Conservation (phyloP, 805 yeast species). For the Peterozyma xylosa region DNA sequence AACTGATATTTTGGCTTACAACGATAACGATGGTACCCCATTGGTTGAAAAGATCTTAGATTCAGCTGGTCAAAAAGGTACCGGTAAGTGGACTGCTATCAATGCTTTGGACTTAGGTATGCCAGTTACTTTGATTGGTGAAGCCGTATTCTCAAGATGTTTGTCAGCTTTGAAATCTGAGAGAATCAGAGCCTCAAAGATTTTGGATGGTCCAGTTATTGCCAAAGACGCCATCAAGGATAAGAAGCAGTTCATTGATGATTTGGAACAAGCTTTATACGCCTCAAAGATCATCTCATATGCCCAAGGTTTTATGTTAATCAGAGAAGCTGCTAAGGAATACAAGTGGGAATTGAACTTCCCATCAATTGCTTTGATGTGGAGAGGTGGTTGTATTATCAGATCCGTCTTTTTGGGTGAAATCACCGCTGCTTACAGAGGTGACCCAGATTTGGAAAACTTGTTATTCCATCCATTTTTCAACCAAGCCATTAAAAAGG, state of each 20-base stretch:
- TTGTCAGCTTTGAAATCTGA: constrained; percentile 87
- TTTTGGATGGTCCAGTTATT: constrained; percentile 72
- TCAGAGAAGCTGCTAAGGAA: constrained; percentile 96
- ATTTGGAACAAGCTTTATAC: constrained; percentile 95
- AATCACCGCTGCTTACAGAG: constrained; percentile 93
- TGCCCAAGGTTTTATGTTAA: constrained; percentile 99
- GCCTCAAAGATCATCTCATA: constrained; percentile 98
- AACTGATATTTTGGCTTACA: constrained; percentile 84
- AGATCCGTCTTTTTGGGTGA: constrained; percentile 97
- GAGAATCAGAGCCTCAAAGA: constrained; percentile 78
- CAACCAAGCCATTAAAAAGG: constrained; percentile 83
- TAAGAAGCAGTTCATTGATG: constrained; percentile 79
- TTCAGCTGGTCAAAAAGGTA: constrained; percentile 98
- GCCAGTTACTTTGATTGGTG: constrained; percentile 98
- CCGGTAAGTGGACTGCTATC: constrained; percentile 99
- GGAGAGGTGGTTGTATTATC: constrained; percentile 99
- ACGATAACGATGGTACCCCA: constrained; percentile 88
- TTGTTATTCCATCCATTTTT: constrained; percentile 94
- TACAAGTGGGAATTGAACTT: constrained; percentile 96
- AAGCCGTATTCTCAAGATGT: constrained; percentile 97
- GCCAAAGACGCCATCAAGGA: constrained; percentile 61
- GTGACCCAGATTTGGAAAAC: constrained; percentile 90
- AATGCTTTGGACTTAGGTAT: constrained; percentile 96
- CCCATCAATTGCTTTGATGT: constrained; percentile 98
- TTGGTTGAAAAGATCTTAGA: constrained; percentile 94